Percentiles rank a stretch among this genome's conserved stretches.
Evolutionary conservation across 2,329 filamentous ascomycete genomes (phyloP).

Genomic region (Fusarium sp.): DNA sequence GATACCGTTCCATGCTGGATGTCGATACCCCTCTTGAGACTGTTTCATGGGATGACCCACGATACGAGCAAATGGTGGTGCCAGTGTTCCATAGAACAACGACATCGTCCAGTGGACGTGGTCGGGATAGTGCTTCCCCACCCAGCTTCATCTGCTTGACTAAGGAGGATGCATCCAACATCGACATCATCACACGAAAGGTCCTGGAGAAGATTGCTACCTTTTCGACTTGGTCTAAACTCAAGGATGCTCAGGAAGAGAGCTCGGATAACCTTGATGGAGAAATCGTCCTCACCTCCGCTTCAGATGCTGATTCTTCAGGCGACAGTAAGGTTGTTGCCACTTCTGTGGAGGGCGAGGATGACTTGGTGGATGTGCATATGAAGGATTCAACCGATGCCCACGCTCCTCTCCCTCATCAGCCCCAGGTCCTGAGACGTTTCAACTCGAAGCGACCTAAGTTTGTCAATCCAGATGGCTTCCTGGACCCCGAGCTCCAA

Average conservation of each 20-base stretch:
- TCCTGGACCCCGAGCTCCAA: conserved; percentile 69
- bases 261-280: conserved; percentile 66
- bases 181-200: conserved; percentile 80
- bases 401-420: conserved; percentile 24
- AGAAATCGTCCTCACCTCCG: conserved; percentile 72
- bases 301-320: conserved; percentile 70
- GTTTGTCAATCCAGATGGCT: conserved; percentile 61
- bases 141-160: conserved; percentile 79
- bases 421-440: conserved; percentile 50
- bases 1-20: conserved; percentile 60
- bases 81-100: conserved; percentile 70
- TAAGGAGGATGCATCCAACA: conserved; percentile 69
- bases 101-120: conserved; percentile 44
- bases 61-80: conserved; percentile 72
- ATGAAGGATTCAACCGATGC: conserved; percentile 70
- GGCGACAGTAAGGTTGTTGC: conserved; percentile 75
- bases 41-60: conserved; percentile 65
- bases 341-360: conserved; percentile 84
- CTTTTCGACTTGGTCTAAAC: conserved; percentile 74
- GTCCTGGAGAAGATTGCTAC: conserved; percentile 77
- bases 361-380: conserved; percentile 87
- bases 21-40: conserved; percentile 51
- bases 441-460: conserved; percentile 61
- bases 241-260: conserved; percentile 60
- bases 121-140: conserved; percentile 48